Conservation (phyloP, 768 basidiomycete species). For the Mycena latifolia region DNA sequence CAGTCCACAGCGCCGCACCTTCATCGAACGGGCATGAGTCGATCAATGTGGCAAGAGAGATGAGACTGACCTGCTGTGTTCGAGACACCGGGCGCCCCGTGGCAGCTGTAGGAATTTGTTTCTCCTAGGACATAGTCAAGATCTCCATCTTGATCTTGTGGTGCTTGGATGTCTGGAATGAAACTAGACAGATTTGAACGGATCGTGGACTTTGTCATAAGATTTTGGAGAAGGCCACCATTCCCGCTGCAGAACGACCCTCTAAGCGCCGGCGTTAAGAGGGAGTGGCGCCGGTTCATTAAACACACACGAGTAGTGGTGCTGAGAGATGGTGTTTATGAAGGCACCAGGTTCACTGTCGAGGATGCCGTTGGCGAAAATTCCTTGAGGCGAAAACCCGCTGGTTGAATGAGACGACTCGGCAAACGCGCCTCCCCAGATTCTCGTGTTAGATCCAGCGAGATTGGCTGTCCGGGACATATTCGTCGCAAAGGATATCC, state of each 20-base stretch:
- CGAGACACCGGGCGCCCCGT: slow-evolving; percentile 69
- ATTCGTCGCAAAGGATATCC: slow-evolving; percentile 65
- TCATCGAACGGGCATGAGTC: no score
- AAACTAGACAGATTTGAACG: slow-evolving; percentile 68
- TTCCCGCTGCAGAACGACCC: slow-evolving; percentile 72
- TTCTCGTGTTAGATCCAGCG: slow-evolving; percentile 52
- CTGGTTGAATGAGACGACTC: slow-evolving; percentile 57
- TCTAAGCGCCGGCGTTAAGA: slow-evolving; percentile 47
- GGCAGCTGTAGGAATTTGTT: slow-evolving; percentile 58
- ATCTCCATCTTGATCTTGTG: slow-evolving; percentile 54
- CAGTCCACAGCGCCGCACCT: slow-evolving; percentile 72
- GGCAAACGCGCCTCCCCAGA: slow-evolving; percentile 65
- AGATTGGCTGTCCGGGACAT: slow-evolving; percentile 57
- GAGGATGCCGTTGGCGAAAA: slow-evolving; percentile 66
- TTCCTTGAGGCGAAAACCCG: slow-evolving; percentile 73
- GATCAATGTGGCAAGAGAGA: background rate
- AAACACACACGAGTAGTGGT: slow-evolving; percentile 49
- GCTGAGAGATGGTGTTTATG: slow-evolving; percentile 71
- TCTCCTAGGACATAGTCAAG: slow-evolving; percentile 74
- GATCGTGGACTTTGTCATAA: slow-evolving; percentile 73
- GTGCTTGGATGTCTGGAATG: slow-evolving; percentile 65
- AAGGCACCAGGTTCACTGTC: slow-evolving; percentile 58
- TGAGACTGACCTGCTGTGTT: slow-evolving; percentile 63
- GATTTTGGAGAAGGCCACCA: slow-evolving; percentile 65
- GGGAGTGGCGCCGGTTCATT: slow-evolving; percentile 46